Evolutionary conservation across 805 yeast species (phyloP), one percentile per base, ranked within the genome.

Genomic region (Brettanomyces bruxellensis): DNA sequence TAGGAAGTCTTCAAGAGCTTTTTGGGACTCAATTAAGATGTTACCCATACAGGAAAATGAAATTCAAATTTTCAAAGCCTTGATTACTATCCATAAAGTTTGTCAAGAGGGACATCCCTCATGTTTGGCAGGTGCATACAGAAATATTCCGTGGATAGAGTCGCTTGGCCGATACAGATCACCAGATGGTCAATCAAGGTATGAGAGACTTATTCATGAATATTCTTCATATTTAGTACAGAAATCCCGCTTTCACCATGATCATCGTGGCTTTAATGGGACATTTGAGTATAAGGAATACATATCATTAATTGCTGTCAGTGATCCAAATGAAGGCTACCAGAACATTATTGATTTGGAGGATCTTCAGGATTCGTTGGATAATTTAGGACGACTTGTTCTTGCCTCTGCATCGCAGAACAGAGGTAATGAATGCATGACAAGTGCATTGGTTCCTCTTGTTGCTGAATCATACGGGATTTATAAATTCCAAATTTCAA

Each of bases 21-120:
- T 90, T 57, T 91, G 96, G 91, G 80, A 85, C 55, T 80, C 83
- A 2, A 69, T 91, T 51, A 87, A 86, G 63, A 65, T 83, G 45
- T 79, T 81, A 51, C 95, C 97, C 1, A 68, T 90, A 48, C 89
- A 83, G 51, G 74, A 77, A 47, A 91, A 86, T 57, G 95, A 88
- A 53, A 75, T 90, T 14, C 95, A 86, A 64, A 65, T 86, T 50
- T 90, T 89, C 69, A 91, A 91, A 61, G 82, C 95, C 13, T 69
- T 93, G 59, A 85, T 90, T 45, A 75, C 86, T 52, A 74, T 89
- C 42, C 98, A 91, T 58, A 90, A 91, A 58, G 91, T 93, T 5
- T 68, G 91, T n/a, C 98, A 93, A 62, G 99, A 91, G 65, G 99
- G 99, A n/a, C 98, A 91, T 62, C 88, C 88, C 12, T 75, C 86